Evolutionary conservation across 225 moss, liverwort and hornwort genomes (phyloP).

Genomic region (Rhytidiadelphus loreus): DNA sequence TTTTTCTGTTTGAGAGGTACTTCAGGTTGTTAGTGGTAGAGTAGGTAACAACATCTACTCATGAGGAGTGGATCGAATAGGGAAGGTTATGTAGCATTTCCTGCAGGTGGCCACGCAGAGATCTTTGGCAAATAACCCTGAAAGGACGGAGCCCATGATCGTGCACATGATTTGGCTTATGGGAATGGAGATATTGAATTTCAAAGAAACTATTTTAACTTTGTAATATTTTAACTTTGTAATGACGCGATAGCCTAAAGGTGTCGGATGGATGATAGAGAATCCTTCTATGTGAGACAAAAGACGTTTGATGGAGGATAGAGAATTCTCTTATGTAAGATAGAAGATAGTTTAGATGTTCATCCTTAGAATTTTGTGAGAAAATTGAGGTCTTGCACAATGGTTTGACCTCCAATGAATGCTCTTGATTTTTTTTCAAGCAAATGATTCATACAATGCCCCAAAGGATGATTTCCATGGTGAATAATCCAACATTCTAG

Average conservation of each 20-base stretch:
- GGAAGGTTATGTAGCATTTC: background rate
- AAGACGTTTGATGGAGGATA: too few species aligned
- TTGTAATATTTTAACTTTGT: too few species aligned
- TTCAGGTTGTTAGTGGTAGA: background rate
- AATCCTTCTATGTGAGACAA: background rate
- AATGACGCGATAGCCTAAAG: fast-evolving
- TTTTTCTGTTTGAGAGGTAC: background rate
- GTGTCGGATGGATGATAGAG: background rate
- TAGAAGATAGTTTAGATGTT: too few species aligned
- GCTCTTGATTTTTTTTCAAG: background rate
- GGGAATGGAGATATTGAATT: background rate
- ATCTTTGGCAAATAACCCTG: background rate
- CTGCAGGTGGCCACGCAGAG: background rate
- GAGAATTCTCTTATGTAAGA: too few species aligned
- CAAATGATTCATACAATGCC: background rate
- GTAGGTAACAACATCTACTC: background rate
- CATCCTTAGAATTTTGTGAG: background rate
- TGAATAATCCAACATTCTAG: fast-evolving
- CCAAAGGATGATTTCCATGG: background rate
- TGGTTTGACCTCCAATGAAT: background rate
- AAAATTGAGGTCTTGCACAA: background rate
- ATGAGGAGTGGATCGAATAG: background rate
- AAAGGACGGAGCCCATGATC: background rate
- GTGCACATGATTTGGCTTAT: background rate
- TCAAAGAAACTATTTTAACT: background rate